A percentile compares a stretch with the other conserved stretches of the same genome.
These are phyloP conservation scores for Clathrus columnatus DNA, from an alignment of 768 basidiomycete genomes.

Conservation along the genomic window DNA sequence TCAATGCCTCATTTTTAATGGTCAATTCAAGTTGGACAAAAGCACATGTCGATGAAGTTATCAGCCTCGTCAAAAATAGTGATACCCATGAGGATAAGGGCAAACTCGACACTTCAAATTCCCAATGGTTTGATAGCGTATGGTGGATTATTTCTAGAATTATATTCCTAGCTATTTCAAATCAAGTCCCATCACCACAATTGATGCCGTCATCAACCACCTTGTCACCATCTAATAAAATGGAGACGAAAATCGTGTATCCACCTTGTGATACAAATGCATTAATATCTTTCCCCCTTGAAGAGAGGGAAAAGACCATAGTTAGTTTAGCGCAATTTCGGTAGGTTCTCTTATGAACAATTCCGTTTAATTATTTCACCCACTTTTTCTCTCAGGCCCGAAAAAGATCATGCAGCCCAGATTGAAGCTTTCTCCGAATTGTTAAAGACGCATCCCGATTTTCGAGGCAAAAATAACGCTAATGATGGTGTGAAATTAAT, in stretches of 20 bases:
- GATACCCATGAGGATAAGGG: slow-evolving; percentile 10
- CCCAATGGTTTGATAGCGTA: neutral
- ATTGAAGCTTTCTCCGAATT: slow-evolving; percentile 59
- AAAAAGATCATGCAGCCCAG: slow-evolving; percentile 87
- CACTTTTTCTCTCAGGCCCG: slow-evolving; percentile 73
- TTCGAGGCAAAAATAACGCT: slow-evolving; percentile 23
- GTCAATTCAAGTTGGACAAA: slow-evolving; percentile 97
- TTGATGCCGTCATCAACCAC: slow-evolving; percentile 27
- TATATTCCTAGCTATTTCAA: slow-evolving; percentile 28
- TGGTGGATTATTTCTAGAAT: neutral
- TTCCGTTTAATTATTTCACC: neutral
- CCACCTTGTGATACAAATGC: slow-evolving; percentile 86
- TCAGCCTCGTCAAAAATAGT: slow-evolving; percentile 24
- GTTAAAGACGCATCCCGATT: slow-evolving; percentile 50
- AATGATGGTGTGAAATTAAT: too few relatives aligned
- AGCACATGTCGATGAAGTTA: slow-evolving; percentile 68
- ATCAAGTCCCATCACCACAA: slow-evolving; percentile 40
- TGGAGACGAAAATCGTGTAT: slow-evolving; percentile 54
- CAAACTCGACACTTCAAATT: neutral
- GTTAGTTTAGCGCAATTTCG: slow-evolving; percentile 91
- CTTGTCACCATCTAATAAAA: too few relatives aligned
- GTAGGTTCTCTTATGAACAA: slow-evolving; percentile 31
- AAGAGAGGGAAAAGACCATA: slow-evolving; percentile 51
- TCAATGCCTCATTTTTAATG: slow-evolving; percentile 70
- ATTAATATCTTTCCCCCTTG: slow-evolving; percentile 49